Percentiles rank a stretch among this genome's conserved stretches.
Conservation (phyloP, 2,329 filamentous ascomycete genomes). For the Microdochium paspali region DNA sequence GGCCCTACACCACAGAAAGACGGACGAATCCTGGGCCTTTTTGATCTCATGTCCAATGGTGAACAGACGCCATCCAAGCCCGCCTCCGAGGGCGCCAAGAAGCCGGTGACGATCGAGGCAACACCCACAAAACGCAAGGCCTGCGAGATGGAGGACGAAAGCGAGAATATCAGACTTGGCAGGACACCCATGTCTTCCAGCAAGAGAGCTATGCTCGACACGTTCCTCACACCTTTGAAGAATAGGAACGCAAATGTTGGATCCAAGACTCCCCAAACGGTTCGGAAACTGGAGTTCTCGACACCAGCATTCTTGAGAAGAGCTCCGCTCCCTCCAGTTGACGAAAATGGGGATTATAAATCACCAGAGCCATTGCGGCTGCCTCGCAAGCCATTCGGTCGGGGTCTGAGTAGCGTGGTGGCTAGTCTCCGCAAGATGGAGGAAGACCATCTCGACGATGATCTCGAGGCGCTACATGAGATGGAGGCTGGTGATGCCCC, state of each 20-base stretch:
- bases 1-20: slow-evolving; percentile 76
- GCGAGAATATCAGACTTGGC: slow-evolving; percentile 21
- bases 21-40: slow-evolving; percentile 67
- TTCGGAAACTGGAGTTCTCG: slow-evolving; percentile 48
- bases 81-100: slow-evolving; percentile 26
- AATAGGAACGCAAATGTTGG: slow-evolving; percentile 28
- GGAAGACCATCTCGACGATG: slow-evolving; percentile 61
- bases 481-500: slow-evolving; percentile 35
- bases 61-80: slow-evolving; percentile 37
- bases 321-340: slow-evolving; percentile 37
- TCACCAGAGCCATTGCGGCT: slow-evolving; percentile 39
- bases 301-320: slow-evolving; percentile 65
- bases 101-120: slow-evolving; percentile 16
- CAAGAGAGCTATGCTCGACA: slow-evolving; percentile 52
- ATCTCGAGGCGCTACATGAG: slow-evolving; percentile 65
- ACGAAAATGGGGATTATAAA: slow-evolving; percentile 45
- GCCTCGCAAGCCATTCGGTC: slow-evolving; percentile 52
- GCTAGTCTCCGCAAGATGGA: slow-evolving; percentile 60
- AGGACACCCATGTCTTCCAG: slow-evolving; percentile 45
- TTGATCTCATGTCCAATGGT: slow-evolving; percentile 55
- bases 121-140: slow-evolving; percentile 37
- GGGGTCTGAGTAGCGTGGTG: slow-evolving; percentile 66
- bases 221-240: slow-evolving; percentile 57
- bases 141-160: slow-evolving; percentile 16
- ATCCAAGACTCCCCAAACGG: slow-evolving; percentile 36